Percentiles rank a stretch among this genome's conserved stretches.
Evolutionary conservation across 2,329 filamentous ascomycete genomes (phyloP).

Genomic region (Colletotrichum nymphaeae): DNA sequence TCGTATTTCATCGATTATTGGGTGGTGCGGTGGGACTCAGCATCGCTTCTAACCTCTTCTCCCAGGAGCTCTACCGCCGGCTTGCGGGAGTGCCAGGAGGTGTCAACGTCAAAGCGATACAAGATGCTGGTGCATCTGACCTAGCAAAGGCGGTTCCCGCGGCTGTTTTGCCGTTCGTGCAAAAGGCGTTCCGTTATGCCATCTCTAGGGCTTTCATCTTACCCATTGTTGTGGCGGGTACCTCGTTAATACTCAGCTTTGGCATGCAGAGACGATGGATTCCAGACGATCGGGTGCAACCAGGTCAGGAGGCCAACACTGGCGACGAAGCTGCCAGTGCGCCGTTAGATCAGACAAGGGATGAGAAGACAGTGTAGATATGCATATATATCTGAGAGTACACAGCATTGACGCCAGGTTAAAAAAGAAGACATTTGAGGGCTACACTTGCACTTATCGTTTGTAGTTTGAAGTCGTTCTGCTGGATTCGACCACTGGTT

Average conservation of each 20-base stretch:
- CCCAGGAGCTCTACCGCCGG: not conserved
- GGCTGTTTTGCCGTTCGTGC: not conserved
- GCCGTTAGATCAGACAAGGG: not conserved
- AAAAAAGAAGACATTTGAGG: too few species aligned
- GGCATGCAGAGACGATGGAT: slow-evolving; percentile 6
- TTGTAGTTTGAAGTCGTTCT: too few species aligned
- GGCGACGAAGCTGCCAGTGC: not conserved
- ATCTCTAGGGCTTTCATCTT: not conserved
- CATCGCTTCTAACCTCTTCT: slow-evolving; percentile 9
- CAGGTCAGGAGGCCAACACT: not conserved
- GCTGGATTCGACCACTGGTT: too few species aligned
- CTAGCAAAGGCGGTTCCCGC: not conserved
- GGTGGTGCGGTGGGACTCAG: slow-evolving; percentile 2
- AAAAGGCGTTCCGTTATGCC: not conserved
- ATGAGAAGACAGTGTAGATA: not conserved
- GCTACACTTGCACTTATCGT: too few species aligned
- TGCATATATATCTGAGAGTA: too few species aligned
- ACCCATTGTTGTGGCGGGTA: not conserved
- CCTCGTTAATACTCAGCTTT: not conserved
- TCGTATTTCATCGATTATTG: not conserved
- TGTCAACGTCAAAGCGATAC: not conserved
- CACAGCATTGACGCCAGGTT: too few species aligned
- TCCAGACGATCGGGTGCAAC: not conserved
- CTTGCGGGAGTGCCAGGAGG: not conserved
- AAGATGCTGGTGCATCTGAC: not conserved